phyloP scores from a whole-genome alignment of 805 yeast species.

The Starmera quercuum region DNA sequence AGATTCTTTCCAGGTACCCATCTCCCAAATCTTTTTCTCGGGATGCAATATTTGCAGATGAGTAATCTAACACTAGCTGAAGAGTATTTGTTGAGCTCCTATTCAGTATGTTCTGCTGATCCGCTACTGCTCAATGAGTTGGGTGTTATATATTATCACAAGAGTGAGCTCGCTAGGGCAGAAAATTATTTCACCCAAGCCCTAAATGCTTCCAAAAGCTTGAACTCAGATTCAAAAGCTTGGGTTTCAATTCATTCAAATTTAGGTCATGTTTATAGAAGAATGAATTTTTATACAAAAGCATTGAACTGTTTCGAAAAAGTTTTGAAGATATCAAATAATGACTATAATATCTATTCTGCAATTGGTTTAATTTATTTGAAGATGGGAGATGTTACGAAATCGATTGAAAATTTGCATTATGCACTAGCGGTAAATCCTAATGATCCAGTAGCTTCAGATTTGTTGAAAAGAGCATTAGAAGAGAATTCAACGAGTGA shows the following conservation, averaged over 20 bases:
- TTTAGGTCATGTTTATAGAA: conserved; percentile 81
- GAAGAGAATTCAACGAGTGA: conserved; percentile 38
- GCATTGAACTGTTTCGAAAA: conserved; percentile 71
- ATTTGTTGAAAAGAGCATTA: conserved; percentile 71
- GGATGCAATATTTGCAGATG: conserved; percentile 94
- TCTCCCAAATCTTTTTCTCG: conserved; percentile 80
- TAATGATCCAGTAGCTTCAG: conserved; percentile 77
- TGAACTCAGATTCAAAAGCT: conserved; percentile 73
- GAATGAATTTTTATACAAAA: conserved; percentile 50
- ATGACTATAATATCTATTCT: conserved; percentile 68
- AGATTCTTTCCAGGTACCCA: conserved; percentile 87
- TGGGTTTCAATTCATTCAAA: conserved; percentile 83
- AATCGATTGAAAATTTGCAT: conserved; percentile 73
- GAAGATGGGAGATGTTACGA: conserved; percentile 52
- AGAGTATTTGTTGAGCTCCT: conserved; percentile 74
- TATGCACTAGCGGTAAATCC: conserved; percentile 74
- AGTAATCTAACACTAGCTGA: conserved; percentile 76
- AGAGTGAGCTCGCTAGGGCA: conserved; percentile 56
- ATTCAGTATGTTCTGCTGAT: conserved; percentile 72
- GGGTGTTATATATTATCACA: conserved; percentile 87
- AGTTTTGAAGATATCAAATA: conserved; percentile 61
- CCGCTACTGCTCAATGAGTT: conserved; percentile 86
- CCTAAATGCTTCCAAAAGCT: conserved; percentile 52
- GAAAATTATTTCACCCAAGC: conserved; percentile 69
- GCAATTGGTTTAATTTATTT: conserved; percentile 81